Conservation (phyloP, 1,284 basidiomycete species). For the Leccinum variabile region DNA sequence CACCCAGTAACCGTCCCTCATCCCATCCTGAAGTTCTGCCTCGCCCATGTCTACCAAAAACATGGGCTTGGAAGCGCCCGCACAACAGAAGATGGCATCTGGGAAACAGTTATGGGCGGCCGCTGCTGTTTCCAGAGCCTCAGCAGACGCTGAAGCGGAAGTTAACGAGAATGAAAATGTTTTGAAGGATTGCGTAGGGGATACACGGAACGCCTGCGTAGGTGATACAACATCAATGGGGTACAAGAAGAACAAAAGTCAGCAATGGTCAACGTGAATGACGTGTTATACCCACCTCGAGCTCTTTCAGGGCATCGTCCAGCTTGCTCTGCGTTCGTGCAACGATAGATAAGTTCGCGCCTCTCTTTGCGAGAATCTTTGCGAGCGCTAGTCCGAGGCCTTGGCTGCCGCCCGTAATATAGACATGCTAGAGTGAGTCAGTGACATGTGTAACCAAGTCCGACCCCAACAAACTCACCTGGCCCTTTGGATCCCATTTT, state of each 20-base stretch:
- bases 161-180: constrained; percentile 56
- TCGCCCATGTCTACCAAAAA: constrained; percentile 62
- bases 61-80: constrained; percentile 59
- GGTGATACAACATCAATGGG: neutral
- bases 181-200: constrained; percentile 48
- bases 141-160: constrained; percentile 41
- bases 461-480: constrained; percentile 18
- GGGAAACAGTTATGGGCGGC: constrained; percentile 49
- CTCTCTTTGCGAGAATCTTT: constrained; percentile 54
- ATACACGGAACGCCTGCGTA: constrained; percentile 37
- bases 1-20: constrained; percentile 67
- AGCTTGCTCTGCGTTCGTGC: constrained; percentile 62
- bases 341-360: constrained; percentile 73
- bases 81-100: constrained; percentile 70
- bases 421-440: constrained; percentile 27
- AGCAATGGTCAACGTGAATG: neutral
- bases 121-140: constrained; percentile 52
- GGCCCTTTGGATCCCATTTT: constrained; percentile 35
- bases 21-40: constrained; percentile 51
- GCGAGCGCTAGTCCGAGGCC: constrained; percentile 73
- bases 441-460: neutral
- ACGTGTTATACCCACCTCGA: constrained; percentile 48
- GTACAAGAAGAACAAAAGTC: neutral
- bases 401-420: constrained; percentile 36
- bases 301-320: constrained; percentile 46